Base-by-base conservation (phyloP, 345 rosid species). In the Gynandropsis gynandra region DNA sequence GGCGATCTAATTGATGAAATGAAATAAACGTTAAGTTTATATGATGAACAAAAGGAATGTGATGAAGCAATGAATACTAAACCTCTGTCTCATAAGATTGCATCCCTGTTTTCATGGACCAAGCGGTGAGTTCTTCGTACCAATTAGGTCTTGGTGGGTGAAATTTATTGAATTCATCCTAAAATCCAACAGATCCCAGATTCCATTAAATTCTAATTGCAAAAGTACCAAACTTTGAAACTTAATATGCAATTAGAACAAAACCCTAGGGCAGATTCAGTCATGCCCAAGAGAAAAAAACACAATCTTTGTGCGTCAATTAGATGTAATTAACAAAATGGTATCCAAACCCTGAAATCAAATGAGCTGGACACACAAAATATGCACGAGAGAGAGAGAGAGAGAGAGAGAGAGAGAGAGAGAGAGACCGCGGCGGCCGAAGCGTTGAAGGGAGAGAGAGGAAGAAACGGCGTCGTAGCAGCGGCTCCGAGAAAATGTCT, bases 91-190 rank as follows among this genome's bases (percentile, higher is more conserved):
- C 98, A 50, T 83, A 90, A 10, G 83, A 18, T 50, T 79, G 43
- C 83, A 59, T 78, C 40, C 10, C 42, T 43, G 74, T 58, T 42
- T 71, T 66, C 66, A 78, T 47, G 13, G 20, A 52, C 47, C 68
- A 71, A 24, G 94, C 98, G 24, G 69, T 81, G 18, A 81, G 36
- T 58, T 86, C 96, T 44, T 83, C 94, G 10, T 75, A 83, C 94
- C 95, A 90, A 54, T 71, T 82, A 3, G 88, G 85, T 64, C 84
- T 77, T 45, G 80, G 80, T 43, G 95, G 81, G 52, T 70, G 90
- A 51, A 83, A 31, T 45, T 54, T 78, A 31, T 63, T 70, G 76
- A 83, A 42, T 17, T 20, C 56, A 1, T 59, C 75, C 95, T 89
- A 47, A 39, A 46, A 20, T 13, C n/a, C 34, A 3, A 11, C 6